Percentiles rank a stretch among this genome's conserved stretches.
Evolutionary conservation across 2,329 filamentous ascomycete species (phyloP).

Genomic region (Westerdykella aurantiaca): DNA sequence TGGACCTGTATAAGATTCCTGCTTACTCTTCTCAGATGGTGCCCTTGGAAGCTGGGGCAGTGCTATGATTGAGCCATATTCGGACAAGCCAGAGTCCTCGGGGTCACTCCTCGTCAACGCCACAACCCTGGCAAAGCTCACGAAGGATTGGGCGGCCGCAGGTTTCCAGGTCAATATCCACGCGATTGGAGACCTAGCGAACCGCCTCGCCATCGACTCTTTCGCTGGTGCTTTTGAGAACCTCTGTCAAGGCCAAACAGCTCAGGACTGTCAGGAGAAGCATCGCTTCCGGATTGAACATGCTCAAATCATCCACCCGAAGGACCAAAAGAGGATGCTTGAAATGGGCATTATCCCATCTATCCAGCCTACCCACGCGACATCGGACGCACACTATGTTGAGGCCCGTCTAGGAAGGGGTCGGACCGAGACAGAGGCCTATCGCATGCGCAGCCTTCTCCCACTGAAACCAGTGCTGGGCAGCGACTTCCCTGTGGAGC

Average conservation of each 20-base stretch:
- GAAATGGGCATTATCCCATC: conserved; percentile 59
- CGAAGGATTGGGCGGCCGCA: conserved; percentile 53
- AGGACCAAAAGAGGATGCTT: conserved; percentile 57
- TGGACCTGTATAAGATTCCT: no score
- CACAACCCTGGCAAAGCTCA: conserved; percentile 51
- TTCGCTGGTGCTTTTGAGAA: conserved; percentile 53
- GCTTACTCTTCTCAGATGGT: conserved; percentile 48
- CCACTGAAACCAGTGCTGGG: conserved; percentile 54
- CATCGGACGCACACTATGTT: conserved; percentile 65
- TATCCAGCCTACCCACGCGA: conserved; percentile 67
- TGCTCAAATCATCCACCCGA: conserved; percentile 62
- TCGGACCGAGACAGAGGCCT: conserved; percentile 54
- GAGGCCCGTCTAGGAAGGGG: conserved; percentile 53
- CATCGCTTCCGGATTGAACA: conserved; percentile 65
- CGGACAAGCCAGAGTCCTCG: conserved; percentile 55
- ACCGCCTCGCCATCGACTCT: conserved; percentile 59
- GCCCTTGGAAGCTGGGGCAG: conserved; percentile 67
- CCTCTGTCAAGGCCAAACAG: conserved; percentile 44
- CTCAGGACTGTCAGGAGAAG: conserved; percentile 47
- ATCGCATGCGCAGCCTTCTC: conserved; percentile 60
- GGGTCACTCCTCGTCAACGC: conserved; percentile 63
- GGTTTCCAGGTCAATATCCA: conserved; percentile 68
- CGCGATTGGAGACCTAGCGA: conserved; percentile 65
- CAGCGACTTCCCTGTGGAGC: conserved; percentile 68
- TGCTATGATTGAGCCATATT: conserved; percentile 65